Evolutionary conservation across 164 flowering plant species (phyloP).

Genomic region (Sextonia rubra): DNA sequence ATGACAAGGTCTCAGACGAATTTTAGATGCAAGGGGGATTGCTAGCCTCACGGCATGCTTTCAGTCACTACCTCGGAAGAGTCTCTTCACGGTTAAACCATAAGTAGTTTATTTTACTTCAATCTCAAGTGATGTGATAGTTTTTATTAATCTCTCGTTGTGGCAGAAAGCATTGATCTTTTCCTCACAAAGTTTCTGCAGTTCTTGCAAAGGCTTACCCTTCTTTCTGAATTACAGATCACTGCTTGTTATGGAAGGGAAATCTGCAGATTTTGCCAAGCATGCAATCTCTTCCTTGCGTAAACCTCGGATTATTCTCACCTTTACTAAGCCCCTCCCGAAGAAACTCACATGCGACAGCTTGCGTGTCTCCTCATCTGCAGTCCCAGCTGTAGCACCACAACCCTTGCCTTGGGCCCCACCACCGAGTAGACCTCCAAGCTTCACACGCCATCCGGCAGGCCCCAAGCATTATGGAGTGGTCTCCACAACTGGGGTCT

Average conservation of each 20-base stretch:
- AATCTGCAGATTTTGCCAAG: slow-evolving; percentile 62
- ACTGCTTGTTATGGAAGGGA: slow-evolving; percentile 71
- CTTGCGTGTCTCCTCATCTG: slow-evolving; percentile 14
- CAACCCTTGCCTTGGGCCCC: slow-evolving; percentile 54
- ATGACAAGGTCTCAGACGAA: background rate
- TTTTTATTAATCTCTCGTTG: background rate
- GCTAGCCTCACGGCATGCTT: too few relatives aligned
- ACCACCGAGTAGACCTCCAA: slow-evolving; percentile 41
- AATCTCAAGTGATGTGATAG: background rate
- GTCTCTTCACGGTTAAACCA: background rate
- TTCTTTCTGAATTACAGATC: slow-evolving; percentile 41
- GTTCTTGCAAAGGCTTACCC: background rate
- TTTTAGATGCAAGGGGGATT: background rate
- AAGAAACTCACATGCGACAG: slow-evolving; percentile 36
- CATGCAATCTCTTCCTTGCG: slow-evolving; percentile 64
- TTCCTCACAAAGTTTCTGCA: background rate
- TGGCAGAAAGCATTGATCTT: background rate
- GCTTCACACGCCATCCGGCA: slow-evolving; percentile 42
- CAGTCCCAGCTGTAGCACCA: slow-evolving; percentile 26
- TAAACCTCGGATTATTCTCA: slow-evolving; percentile 69
- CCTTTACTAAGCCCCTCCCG: slow-evolving; percentile 61
- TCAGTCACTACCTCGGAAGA: too few relatives aligned
- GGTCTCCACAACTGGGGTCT: slow-evolving; percentile 51
- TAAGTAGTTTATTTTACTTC: background rate
- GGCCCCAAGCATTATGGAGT: slow-evolving; percentile 51